A percentile compares a stretch with the other conserved stretches of the same genome.
Conservation (phyloP, 768 basidiomycete genomes). For the Boletellus ananiceps region DNA sequence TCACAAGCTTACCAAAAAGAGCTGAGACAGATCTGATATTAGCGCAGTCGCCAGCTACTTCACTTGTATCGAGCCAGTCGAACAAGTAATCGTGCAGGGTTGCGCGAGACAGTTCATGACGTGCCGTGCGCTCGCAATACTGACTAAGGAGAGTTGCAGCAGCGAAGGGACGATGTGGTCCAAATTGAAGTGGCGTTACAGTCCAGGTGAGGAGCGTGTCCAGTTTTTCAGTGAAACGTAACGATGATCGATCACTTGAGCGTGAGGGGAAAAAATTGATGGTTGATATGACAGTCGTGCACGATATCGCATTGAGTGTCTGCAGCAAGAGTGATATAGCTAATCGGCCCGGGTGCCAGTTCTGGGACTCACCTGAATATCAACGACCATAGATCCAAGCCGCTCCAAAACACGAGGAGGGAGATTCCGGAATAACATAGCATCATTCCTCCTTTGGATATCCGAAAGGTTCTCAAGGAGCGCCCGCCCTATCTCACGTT, state of each 20-base stretch:
- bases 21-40: constrained; percentile 61
- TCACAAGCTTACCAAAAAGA: constrained; percentile 68
- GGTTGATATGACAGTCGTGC: constrained; percentile 53
- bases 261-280: constrained; percentile 56
- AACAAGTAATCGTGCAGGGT: constrained; percentile 74
- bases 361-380: constrained; percentile 40
- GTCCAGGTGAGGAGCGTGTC: constrained; percentile 77
- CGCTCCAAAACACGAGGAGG: constrained; percentile 57
- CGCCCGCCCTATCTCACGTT: constrained; percentile 43
- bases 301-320: constrained; percentile 75
- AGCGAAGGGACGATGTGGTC: constrained; percentile 75
- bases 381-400: constrained; percentile 56
- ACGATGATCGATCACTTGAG: constrained; percentile 29
- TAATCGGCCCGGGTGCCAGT: not conserved
- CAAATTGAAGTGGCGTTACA: constrained; percentile 75
- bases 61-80: constrained; percentile 72
- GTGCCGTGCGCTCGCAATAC: constrained; percentile 61
- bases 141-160: constrained; percentile 63
- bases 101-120: constrained; percentile 55
- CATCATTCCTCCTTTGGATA: constrained; percentile 73
- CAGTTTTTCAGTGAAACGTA: constrained; percentile 60
- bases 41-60: constrained; percentile 50
- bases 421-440: constrained; percentile 67
- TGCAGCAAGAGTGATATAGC: constrained; percentile 25
- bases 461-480: constrained; percentile 61